Evolutionary conservation across 495 filamentous ascomycete genomes (phyloP).

Genomic region (Neurospora pannonica): DNA sequence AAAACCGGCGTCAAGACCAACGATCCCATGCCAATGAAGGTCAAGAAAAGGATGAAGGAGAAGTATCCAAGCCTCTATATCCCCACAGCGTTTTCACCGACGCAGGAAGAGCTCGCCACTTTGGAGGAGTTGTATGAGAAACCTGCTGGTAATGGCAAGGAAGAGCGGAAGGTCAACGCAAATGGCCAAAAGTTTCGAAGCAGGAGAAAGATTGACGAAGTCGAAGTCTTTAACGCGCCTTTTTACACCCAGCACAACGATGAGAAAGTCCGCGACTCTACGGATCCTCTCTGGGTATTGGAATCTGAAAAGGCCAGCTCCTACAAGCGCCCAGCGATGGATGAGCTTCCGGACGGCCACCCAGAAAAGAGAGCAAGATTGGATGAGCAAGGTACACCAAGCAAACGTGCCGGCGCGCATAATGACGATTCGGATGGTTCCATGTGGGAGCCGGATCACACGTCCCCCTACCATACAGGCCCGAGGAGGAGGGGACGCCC

Average conservation of each 20-base stretch:
- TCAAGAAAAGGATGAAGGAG: conserved; percentile 35
- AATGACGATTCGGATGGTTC: background rate
- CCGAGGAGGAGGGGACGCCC: background rate
- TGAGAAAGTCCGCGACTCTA: background rate
- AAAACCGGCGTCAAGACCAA: conserved; percentile 17
- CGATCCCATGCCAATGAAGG: conserved; percentile 7
- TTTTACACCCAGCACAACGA: conserved; percentile 20
- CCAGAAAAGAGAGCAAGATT: conserved; percentile 8
- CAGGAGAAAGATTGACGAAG: conserved; percentile 21
- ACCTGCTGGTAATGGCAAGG: conserved; percentile 1
- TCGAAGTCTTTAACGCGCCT: conserved; percentile 27
- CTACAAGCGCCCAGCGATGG: conserved; percentile 8
- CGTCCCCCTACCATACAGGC: background rate
- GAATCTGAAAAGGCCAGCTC: conserved; percentile 4
- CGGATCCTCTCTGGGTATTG: conserved; percentile 12
- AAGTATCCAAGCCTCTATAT: conserved; percentile 33
- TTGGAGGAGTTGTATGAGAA: conserved; percentile 18
- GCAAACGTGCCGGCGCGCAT: background rate
- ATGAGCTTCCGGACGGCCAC: conserved; percentile 5
- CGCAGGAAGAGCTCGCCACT: conserved; percentile 23
- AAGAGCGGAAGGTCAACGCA: conserved; percentile 11
- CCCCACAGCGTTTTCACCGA: conserved; percentile 32
- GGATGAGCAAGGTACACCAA: background rate
- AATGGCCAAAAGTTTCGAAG: conserved; percentile 22
- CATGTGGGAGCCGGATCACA: background rate